Evolutionary conservation across 2,329 filamentous ascomycete genomes (phyloP), one percentile per base, ranked within the genome.

Genomic region (Microsporum audouinii): DNA sequence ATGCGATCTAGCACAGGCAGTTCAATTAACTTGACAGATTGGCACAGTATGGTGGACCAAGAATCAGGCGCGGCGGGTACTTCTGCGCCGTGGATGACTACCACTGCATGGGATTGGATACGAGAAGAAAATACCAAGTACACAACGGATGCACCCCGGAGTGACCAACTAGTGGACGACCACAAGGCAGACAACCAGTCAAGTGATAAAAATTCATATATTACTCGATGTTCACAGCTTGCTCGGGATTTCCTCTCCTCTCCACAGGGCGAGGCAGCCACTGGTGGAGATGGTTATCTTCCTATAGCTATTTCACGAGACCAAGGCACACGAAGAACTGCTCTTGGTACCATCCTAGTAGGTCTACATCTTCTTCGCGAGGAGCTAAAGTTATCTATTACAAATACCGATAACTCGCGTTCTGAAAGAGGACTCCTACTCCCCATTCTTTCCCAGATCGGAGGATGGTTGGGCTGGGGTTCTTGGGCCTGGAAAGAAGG

Each of bases 351-450:
- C 58, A 81, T 92, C 41, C 78, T 95, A 65, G 77, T 86, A 43
- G 87, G 84, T 0, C 78, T 99, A 10, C 94, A 99, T 74, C 78
- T 97, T 2, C 77, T 95, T n/a, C 81, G 88, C 0, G 92, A 99
- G 71, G 94, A 99, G 71, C 81, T 88, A 64, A 97, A 95, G 70
- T 81, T 99, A 1, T 84, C 89, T 63, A 82, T 86, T 2, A 75
- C 78, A 60, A 77, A 78, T 51, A 74, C 75, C n/a, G 78, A 82
- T 64, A 71, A 74, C n/a, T 73, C 78, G 8, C 73, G 70, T 56
- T 72, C 72, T 23, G 75, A 79, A 47, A 67, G 75, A 27, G 74
- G 78, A 12, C 78, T 80, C 47, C 74, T 97, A 27, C 83, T 84
- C n/a, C 85, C 88, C 14, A 73, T 96, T 1, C 76, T 97, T 49